Evolutionary conservation across 345 rosid genomes (phyloP).

Genomic region (Mallotus nudiflorus): DNA sequence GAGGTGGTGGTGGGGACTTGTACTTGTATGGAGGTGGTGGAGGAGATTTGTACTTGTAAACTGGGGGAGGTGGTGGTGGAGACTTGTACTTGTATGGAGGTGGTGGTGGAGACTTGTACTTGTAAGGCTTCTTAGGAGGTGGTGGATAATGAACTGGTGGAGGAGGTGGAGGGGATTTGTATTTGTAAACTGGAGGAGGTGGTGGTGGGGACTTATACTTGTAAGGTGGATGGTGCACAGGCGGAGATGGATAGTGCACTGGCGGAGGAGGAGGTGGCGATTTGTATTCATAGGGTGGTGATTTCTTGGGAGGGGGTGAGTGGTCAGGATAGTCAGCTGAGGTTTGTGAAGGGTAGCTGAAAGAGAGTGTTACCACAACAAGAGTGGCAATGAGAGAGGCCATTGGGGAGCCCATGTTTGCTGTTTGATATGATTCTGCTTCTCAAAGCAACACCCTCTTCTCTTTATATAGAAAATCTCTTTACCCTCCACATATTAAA

Average conservation of each 20-base stretch:
- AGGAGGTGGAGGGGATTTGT: constrained; percentile 21
- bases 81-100: constrained; percentile 32
- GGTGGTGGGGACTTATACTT: constrained; percentile 27
- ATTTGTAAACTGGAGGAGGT: constrained; percentile 9
- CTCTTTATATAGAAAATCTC: constrained; percentile 59
- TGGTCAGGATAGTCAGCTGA: constrained; percentile 42
- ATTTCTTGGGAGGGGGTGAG: constrained; percentile 34
- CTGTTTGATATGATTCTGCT: constrained; percentile 26
- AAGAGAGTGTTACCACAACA: constrained; percentile 42
- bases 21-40: constrained; percentile 23
- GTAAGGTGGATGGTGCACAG: constrained; percentile 28
- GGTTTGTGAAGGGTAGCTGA: constrained; percentile 42
- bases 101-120: constrained; percentile 34
- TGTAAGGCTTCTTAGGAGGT: constrained; percentile 15
- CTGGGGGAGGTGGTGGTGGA: constrained; percentile 26
- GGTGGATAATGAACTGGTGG: constrained; percentile 22
- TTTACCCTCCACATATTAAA: constrained; percentile 13
- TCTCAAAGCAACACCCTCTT: constrained; percentile 15
- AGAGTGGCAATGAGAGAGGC: constrained; percentile 51
- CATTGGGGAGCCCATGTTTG: constrained; percentile 50
- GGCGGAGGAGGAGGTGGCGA: constrained; percentile 33
- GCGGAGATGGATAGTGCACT: constrained; percentile 6
- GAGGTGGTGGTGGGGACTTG: constrained; percentile 13
- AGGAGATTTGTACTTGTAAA: constrained; percentile 24
- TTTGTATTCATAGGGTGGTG: constrained; percentile 5